A percentile compares a stretch with the other conserved stretches of the same genome.
These are phyloP conservation scores for Liquidambar formosana DNA, from an alignment of 164 flowering plant genomes.

Conservation along the genomic window DNA sequence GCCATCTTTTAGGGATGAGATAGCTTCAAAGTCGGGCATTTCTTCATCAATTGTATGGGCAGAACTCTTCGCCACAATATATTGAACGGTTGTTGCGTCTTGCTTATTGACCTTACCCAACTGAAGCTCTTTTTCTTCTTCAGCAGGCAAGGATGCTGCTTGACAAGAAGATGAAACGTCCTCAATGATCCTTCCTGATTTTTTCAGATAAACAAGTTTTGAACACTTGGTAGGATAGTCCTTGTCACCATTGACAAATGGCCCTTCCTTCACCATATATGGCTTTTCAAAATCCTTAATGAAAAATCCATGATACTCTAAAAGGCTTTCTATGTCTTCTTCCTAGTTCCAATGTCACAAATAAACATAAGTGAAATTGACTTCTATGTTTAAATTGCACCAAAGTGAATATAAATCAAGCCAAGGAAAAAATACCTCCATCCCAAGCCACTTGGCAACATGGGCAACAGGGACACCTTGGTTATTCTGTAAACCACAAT, in stretches of 20 bases:
- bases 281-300: slow-evolving; percentile 80
- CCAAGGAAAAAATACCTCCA: slow-evolving; percentile 70
- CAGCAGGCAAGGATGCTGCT: slow-evolving; percentile 17
- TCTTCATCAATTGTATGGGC: slow-evolving; percentile 38
- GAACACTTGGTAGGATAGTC: slow-evolving; percentile 78
- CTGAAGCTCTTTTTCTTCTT: slow-evolving; percentile 26
- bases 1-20: slow-evolving; percentile 25
- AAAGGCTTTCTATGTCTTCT: slow-evolving; percentile 71
- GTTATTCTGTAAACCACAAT: slow-evolving; percentile 76
- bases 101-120: slow-evolving; percentile 17
- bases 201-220: slow-evolving; percentile 73
- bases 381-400: not conserved
- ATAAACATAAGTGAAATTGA: slow-evolving; percentile 5
- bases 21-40: slow-evolving; percentile 39
- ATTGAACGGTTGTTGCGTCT: slow-evolving; percentile 14
- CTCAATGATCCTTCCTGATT: slow-evolving; percentile 51
- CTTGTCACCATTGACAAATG: slow-evolving; percentile 61
- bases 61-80: slow-evolving; percentile 18
- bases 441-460: slow-evolving; percentile 76
- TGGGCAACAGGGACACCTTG: slow-evolving; percentile 85
- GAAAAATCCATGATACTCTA: slow-evolving; percentile 81
- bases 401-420: not conserved
- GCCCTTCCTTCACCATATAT: slow-evolving; percentile 91
- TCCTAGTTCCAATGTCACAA: slow-evolving; percentile 38
- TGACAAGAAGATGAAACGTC: slow-evolving; percentile 55